Percentiles rank a stretch among this genome's conserved stretches.
These are phyloP conservation scores for Cutaneotrichosporon cavernicola DNA, from an alignment of 1,284 basidiomycete genomes.

Conservation along the genomic window DNA sequence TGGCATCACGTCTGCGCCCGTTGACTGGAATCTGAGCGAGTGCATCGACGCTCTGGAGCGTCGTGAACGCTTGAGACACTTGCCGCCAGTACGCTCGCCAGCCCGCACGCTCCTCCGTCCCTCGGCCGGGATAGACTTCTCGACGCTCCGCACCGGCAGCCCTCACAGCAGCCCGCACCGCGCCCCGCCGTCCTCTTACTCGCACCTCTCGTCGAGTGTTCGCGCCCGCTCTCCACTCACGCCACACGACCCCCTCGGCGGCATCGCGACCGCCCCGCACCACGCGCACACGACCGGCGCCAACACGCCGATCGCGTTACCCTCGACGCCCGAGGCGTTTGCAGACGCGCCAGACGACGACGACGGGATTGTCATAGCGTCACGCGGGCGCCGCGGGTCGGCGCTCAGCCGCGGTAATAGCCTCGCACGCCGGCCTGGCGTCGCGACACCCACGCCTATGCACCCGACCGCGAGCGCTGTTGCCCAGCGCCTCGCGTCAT, in stretches of 20 bases:
- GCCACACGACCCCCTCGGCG: constrained; percentile 6
- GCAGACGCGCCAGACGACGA: constrained; percentile 16
- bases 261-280: not conserved
- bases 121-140: constrained; percentile 12
- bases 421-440: not conserved
- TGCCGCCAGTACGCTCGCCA: constrained; percentile 11
- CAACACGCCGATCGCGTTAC: not conserved
- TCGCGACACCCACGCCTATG: not conserved
- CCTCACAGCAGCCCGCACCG: constrained; percentile 7
- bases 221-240: constrained; percentile 18
- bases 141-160: constrained; percentile 2
- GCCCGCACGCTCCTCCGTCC: constrained; percentile 11
- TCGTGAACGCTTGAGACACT: constrained; percentile 16
- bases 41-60: constrained; percentile 18
- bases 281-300: not conserved
- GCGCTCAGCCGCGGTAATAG: constrained; percentile 6
- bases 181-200: constrained; percentile 14
- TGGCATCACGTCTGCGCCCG: constrained; percentile 23
- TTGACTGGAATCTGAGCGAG: constrained; percentile 26
- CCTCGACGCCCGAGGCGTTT: constrained; percentile 11
- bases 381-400: constrained; percentile 2
- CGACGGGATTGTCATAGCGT: constrained; percentile 12
- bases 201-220: not conserved
- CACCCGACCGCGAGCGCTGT: not conserved
- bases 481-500: not conserved